These are phyloP conservation scores for Gypsophila paniculata DNA, from an alignment of 179 eudicot genomes.

Conservation along the genomic window DNA sequence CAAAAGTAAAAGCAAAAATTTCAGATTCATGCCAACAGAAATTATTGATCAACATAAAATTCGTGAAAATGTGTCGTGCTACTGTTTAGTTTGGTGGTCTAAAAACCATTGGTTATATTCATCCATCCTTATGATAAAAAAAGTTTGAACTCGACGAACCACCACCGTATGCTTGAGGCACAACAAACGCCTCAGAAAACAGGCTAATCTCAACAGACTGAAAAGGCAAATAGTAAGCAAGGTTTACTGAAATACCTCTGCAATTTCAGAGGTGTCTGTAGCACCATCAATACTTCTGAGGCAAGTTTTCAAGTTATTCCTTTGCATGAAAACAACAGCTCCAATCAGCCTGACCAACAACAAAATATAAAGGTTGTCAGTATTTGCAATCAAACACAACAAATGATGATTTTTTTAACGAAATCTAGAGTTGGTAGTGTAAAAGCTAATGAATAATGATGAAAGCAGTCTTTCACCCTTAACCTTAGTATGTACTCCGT, in stretches of 20 bases:
- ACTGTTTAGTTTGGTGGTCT: constrained; percentile 17
- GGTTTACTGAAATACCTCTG: constrained; percentile 50
- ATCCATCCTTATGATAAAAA: constrained; percentile 77
- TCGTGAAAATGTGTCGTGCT: constrained; percentile 12
- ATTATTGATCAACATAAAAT: constrained; percentile 3
- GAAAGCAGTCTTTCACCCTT: neutral
- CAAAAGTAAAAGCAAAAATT: neutral
- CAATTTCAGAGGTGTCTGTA: constrained; percentile 85
- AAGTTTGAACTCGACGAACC: constrained; percentile 74
- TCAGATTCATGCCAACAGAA: neutral
- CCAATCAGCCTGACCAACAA: constrained; percentile 71
- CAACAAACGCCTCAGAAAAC: constrained; percentile 11
- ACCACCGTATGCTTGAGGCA: constrained; percentile 83
- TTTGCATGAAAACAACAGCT: constrained; percentile 83
- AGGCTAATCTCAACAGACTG: constrained; percentile 6
- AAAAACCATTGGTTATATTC: constrained; percentile 69
- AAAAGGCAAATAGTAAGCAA: neutral
- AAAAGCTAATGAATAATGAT: neutral
- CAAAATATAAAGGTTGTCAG: constrained; percentile 7
- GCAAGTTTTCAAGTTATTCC: constrained; percentile 79
- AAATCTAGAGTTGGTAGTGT: neutral
- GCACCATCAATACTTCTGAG: constrained; percentile 61
- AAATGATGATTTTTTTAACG: neutral
- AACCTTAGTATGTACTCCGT: too few species aligned
- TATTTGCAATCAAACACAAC: neutral